Conservation (phyloP, 2,329 filamentous ascomycete genomes). For the Penicillium sp. region DNA sequence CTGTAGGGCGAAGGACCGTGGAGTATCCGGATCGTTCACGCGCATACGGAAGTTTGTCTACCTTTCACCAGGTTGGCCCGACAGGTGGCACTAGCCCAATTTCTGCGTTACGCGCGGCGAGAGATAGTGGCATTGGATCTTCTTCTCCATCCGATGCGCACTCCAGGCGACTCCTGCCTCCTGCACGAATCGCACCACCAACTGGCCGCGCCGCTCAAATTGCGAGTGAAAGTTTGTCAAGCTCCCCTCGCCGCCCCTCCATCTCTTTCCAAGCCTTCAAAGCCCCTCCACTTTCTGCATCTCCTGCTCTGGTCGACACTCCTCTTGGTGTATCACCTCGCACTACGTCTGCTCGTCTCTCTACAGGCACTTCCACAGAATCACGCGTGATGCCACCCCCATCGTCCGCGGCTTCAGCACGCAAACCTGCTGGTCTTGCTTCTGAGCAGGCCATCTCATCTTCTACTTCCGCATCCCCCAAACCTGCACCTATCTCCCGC, state of each 20-base stretch:
- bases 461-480: constrained; percentile 76
- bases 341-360: constrained; percentile 52
- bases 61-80: constrained; percentile 79
- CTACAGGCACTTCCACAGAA: constrained; percentile 48
- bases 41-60: constrained; percentile 87
- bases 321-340: constrained; percentile 60
- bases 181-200: constrained; percentile 37
- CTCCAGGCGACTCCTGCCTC: constrained; percentile 56
- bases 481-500: constrained; percentile 75
- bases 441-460: constrained; percentile 68
- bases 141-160: constrained; percentile 58
- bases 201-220: constrained; percentile 41
- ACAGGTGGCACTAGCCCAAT: constrained; percentile 83
- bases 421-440: constrained; percentile 58
- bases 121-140: constrained; percentile 56
- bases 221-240: constrained; percentile 52
- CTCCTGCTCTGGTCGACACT: constrained; percentile 66
- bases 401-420: constrained; percentile 44
- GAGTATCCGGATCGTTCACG: constrained; percentile 70
- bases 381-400: constrained; percentile 48
- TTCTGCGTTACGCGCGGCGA: constrained; percentile 76
- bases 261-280: constrained; percentile 97
- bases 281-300: constrained; percentile 90
- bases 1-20: constrained; percentile 61
- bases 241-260: constrained; percentile 72